A percentile compares a stretch with the other conserved stretches of the same genome.
phyloP scores from a whole-genome alignment of 768 basidiomycete species.

The Kondoa subrosea region DNA sequence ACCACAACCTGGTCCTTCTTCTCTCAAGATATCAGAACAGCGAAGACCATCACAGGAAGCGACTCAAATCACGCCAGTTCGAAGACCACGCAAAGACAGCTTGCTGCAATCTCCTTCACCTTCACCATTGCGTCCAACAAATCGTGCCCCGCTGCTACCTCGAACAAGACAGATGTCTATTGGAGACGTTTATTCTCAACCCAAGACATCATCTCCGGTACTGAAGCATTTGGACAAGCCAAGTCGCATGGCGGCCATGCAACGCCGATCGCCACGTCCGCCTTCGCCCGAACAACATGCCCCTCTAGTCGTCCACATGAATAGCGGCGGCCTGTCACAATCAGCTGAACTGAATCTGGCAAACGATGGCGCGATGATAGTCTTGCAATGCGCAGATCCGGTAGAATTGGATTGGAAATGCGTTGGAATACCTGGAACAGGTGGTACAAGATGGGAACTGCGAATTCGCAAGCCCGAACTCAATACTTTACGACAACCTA shows the following conservation, averaged over 20 bases:
- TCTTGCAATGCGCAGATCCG: background rate
- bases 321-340: background rate
- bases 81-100: background rate
- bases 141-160: background rate
- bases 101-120: background rate
- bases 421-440: background rate
- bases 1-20: background rate
- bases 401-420: background rate
- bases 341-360: background rate
- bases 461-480: background rate
- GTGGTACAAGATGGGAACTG: background rate
- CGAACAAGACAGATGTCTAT: background rate
- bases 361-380: background rate
- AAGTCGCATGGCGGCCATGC: background rate
- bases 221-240: background rate
- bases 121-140: background rate
- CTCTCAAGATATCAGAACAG: background rate
- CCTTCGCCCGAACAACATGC: background rate
- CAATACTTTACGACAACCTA: background rate
- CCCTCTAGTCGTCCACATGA: background rate
- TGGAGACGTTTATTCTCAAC: background rate
- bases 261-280: background rate
- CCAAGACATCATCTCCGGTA: no score
- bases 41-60: background rate
- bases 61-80: background rate